A percentile compares a stretch with the other conserved stretches of the same genome.
Conservation (phyloP, 768 basidiomycete species). For the Mycena olivaceomarginata region DNA sequence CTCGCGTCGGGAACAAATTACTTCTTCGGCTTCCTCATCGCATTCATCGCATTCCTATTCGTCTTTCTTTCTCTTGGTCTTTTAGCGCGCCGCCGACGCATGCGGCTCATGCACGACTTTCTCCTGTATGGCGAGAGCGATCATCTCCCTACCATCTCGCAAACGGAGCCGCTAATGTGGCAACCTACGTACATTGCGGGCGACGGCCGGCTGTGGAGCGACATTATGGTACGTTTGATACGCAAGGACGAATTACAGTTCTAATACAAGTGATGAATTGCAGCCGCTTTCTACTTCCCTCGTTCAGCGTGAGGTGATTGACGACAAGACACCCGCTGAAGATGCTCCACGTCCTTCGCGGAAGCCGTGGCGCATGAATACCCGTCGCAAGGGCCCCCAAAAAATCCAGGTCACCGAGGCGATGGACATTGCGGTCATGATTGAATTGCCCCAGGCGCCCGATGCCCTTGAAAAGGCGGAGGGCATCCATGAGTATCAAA, state of each 20-base stretch:
- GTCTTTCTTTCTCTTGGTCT: constrained; percentile 38
- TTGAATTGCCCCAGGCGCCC: constrained; percentile 33
- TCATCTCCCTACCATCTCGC: constrained; percentile 12
- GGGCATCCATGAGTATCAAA: constrained; percentile 25
- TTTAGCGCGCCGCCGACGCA: constrained; percentile 35
- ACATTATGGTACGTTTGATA: constrained; percentile 37
- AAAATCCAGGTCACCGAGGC: constrained; percentile 28
- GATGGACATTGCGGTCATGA: constrained; percentile 36
- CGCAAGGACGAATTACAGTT: no score
- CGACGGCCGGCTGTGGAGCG: constrained; percentile 20
- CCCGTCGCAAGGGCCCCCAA: background rate
- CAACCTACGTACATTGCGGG: constrained; percentile 28
- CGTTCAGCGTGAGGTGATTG: constrained; percentile 22
- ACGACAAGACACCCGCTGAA: constrained; percentile 7
- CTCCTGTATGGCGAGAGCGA: constrained; percentile 34
- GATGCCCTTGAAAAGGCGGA: constrained; percentile 14
- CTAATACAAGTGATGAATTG: background rate
- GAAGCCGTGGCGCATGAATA: constrained; percentile 7
- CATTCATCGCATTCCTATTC: constrained; percentile 36
- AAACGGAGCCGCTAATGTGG: constrained; percentile 39
- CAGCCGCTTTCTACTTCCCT: constrained; percentile 40
- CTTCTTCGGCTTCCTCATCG: constrained; percentile 39
- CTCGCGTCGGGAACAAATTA: constrained; percentile 28
- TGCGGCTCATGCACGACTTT: constrained; percentile 34
- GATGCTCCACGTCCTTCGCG: background rate